Evolutionary conservation across 1,284 basidiomycete species (phyloP).

Genomic region (Prillingera fragicola): DNA sequence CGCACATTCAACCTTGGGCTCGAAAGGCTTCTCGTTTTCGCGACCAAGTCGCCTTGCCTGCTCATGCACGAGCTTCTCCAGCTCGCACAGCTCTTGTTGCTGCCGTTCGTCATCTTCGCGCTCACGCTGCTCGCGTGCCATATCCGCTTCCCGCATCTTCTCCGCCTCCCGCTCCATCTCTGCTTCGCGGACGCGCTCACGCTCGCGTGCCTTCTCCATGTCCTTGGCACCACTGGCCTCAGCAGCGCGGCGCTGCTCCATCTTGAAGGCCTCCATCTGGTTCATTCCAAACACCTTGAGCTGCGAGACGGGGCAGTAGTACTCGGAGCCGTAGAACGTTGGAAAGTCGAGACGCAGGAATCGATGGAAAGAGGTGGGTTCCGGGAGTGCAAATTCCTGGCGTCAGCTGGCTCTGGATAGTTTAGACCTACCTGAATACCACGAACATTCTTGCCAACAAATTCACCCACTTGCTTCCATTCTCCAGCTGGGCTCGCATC

Average conservation of each 20-base stretch:
- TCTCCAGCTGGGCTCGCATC: slow-evolving; percentile 39
- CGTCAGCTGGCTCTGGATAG: slow-evolving; percentile 42
- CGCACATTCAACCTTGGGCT: not conserved
- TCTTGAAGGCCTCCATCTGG: slow-evolving; percentile 92
- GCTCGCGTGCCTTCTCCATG: slow-evolving; percentile 22
- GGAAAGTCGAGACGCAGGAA: slow-evolving; percentile 93
- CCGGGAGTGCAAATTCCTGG: slow-evolving; percentile 59
- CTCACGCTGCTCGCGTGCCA: slow-evolving; percentile 13
- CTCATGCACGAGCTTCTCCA: slow-evolving; percentile 35
- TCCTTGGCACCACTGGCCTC: slow-evolving; percentile 23
- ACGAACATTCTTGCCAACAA: slow-evolving; percentile 79
- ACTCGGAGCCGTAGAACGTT: slow-evolving; percentile 90
- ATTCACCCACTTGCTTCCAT: slow-evolving; percentile 59
- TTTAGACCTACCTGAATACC: slow-evolving; percentile 72
- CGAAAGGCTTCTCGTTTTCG: slow-evolving; percentile 8
- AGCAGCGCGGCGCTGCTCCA: slow-evolving; percentile 56
- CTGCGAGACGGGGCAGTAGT: slow-evolving; percentile 90
- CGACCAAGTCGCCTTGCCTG: slow-evolving; percentile 26
- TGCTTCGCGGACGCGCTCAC: slow-evolving; percentile 17
- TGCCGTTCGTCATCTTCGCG: slow-evolving; percentile 23
- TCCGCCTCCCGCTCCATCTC: slow-evolving; percentile 57
- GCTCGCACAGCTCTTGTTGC: slow-evolving; percentile 35
- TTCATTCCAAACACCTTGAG: slow-evolving; percentile 93
- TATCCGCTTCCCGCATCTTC: slow-evolving; percentile 29
- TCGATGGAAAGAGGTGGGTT: slow-evolving; percentile 77